Evolutionary conservation across 164 flowering plant genomes (phyloP), one percentile per base, ranked within the genome.

Genomic region (Protea cynaroides): DNA sequence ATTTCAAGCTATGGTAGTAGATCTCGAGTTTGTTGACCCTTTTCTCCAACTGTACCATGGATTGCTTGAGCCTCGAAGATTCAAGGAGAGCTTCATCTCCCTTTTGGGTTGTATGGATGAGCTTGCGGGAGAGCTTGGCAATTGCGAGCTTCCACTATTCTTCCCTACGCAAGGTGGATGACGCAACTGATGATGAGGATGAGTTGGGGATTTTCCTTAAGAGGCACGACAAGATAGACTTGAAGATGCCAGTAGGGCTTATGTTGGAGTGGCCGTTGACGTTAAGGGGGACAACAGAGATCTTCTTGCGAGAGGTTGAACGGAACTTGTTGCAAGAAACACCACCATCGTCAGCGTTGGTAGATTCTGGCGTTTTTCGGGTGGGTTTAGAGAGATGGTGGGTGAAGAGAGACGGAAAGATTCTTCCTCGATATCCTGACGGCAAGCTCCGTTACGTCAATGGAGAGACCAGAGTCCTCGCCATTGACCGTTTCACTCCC

Each of bases 291-390:
- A 84, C 87, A 13, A 89, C 85, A 0, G 92, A 78, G 73, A 82
- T 80, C 75, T 84, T 88, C 63, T 90, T 97, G 6, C 97, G 79
- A 7, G 86, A 62, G 63, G 74, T 73, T 0, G 98, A 97, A 11
- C 94, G 78, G 65, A 97, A 93, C 68, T 82, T 83, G 85, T 82
- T 87, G 83, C 94, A 93, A n/a, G 86, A 83, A 11, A 93, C 86
- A 0, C 83, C 68, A 0, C 72, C 69, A 50, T 69, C 85, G 2
- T 40, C 78, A 11, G 23, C 67, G 21, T 19, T 64, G 11, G 43
- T 23, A 34, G 69, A 58, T 51, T 74, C 76, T 18, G 70, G 56
- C 12, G 71, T 43, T 61, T 70, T 80, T 44, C 57, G 69, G 59
- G 62, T 38, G 18, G 70, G 5, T 29, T 29, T 25, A 18, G 15